Evolutionary conservation across 148 eudicot species (phyloP).

Genomic region (Agrostemma githago): DNA sequence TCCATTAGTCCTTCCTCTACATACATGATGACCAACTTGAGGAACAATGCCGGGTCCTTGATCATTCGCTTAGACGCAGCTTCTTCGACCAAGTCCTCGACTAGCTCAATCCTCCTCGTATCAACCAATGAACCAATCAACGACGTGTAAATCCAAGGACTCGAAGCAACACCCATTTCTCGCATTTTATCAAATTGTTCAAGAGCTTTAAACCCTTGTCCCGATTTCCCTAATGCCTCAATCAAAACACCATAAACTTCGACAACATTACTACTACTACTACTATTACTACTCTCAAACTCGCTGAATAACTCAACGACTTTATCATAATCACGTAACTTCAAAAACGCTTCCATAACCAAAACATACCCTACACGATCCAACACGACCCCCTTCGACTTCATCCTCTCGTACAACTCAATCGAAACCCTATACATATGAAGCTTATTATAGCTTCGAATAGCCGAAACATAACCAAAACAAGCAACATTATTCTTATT

Average conservation of each 20-base stretch:
- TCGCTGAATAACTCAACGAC: slow-evolving; percentile 56
- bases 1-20: slow-evolving; percentile 58
- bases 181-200: slow-evolving; percentile 55
- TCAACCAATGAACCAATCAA: slow-evolving; percentile 59
- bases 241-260: slow-evolving; percentile 49
- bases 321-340: slow-evolving; percentile 35
- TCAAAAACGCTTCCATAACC: slow-evolving; percentile 71
- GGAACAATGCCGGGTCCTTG: slow-evolving; percentile 69
- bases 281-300: slow-evolving; percentile 27
- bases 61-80: slow-evolving; percentile 63
- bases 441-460: slow-evolving; percentile 73
- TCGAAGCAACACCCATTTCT: slow-evolving; percentile 38
- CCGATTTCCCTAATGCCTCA: slow-evolving; percentile 55
- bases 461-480: slow-evolving; percentile 44
- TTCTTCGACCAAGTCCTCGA: slow-evolving; percentile 50
- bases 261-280: slow-evolving; percentile 22
- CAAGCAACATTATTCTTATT: slow-evolving; percentile 19
- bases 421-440: slow-evolving; percentile 77
- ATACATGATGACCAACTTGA: slow-evolving; percentile 71
- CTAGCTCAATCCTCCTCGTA: slow-evolving; percentile 37
- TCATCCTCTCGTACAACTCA: slow-evolving; percentile 39
- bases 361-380: slow-evolving; percentile 45
- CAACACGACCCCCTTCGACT: slow-evolving; percentile 32
- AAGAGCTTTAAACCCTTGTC: slow-evolving; percentile 51
- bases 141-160: slow-evolving; percentile 43